Conservation (phyloP, 805 yeast species). For the Jamesozyma lodderae region DNA sequence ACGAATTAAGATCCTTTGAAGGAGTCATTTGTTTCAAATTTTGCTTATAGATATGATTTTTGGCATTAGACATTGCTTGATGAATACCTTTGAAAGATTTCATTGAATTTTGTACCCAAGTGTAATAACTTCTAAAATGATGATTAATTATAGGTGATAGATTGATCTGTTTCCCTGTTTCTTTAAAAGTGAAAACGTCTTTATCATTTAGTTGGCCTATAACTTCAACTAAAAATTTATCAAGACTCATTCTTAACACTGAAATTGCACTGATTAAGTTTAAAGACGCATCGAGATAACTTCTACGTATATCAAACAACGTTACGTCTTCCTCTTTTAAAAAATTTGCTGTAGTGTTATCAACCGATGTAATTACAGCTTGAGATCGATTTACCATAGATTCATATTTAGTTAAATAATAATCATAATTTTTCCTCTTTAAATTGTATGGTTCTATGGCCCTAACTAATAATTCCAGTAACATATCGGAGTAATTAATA, state of each 20-base stretch:
- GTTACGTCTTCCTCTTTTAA: conserved; percentile 70
- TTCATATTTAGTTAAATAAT: conserved; percentile 60
- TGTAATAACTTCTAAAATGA: conserved; percentile 7
- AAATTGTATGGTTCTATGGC: conserved; percentile 48
- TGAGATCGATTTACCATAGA: conserved; percentile 42
- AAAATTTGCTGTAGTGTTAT: conserved; percentile 40
- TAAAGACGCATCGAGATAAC: conserved; percentile 51
- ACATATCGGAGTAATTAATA: conserved; percentile 8
- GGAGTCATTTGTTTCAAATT: conserved; percentile 47
- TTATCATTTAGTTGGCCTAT: conserved; percentile 18
- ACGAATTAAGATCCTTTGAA: conserved; percentile 46
- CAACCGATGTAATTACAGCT: conserved; percentile 36
- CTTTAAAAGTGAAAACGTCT: conserved; percentile 15
- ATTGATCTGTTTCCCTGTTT: conserved; percentile 7
- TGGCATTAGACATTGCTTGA: conserved; percentile 41
- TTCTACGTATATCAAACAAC: conserved; percentile 54
- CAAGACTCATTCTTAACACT: conserved; percentile 17
- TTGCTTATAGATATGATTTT: conserved; percentile 51
- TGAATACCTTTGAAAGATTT: conserved; percentile 1
- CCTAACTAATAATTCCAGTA: conserved; percentile 14
- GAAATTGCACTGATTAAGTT: conserved; percentile 44
- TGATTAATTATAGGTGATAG: conserved; percentile 6
- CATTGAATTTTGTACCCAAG: conserved; percentile 10
- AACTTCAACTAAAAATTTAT: conserved; percentile 13
- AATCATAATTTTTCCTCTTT: conserved; percentile 48